Conservation (phyloP, 1,284 basidiomycete species). For the Hypsizygus ulmarius region DNA sequence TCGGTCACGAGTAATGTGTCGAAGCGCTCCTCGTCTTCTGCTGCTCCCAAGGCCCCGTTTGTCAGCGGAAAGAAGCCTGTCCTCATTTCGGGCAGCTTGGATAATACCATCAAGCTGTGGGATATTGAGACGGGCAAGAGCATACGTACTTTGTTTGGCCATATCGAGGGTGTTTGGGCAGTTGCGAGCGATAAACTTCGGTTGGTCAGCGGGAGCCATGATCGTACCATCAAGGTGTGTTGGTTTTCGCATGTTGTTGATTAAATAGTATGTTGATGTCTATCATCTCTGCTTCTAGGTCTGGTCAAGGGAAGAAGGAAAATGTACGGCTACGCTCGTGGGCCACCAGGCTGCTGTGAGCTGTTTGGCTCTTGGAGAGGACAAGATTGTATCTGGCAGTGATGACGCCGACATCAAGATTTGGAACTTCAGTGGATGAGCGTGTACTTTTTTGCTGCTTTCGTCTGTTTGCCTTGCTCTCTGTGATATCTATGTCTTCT, state of each 20-base stretch:
- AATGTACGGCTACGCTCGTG: conserved; percentile 87
- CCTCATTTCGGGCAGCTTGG: conserved; percentile 87
- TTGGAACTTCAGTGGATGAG: conserved; percentile 71
- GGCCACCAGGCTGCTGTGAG: conserved; percentile 95
- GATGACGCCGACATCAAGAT: conserved; percentile 83
- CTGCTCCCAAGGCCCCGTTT: background rate
- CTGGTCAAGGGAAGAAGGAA: conserved; percentile 91
- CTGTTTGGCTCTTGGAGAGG: conserved; percentile 87
- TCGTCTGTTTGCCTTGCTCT: conserved; percentile 1
- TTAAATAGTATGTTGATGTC: conserved; percentile 13
- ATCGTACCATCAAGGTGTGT: conserved; percentile 85
- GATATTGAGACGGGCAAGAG: conserved; percentile 87
- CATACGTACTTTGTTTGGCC: conserved; percentile 88
- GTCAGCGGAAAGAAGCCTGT: conserved; percentile 55
- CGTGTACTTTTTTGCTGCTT: background rate
- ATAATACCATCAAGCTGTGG: conserved; percentile 98
- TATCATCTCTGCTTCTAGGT: conserved; percentile 46
- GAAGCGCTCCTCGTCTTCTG: background rate
- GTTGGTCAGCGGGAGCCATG: conserved; percentile 90
- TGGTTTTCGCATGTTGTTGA: conserved; percentile 7
- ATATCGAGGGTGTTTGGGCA: conserved; percentile 96
- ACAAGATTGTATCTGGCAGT: conserved; percentile 93
- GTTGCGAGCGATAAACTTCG: conserved; percentile 92
- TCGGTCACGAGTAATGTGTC: background rate
- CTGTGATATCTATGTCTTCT: background rate